Conservation (phyloP, 192 early-diverging fungal genomes). For the Mortierella hygrophila region DNA sequence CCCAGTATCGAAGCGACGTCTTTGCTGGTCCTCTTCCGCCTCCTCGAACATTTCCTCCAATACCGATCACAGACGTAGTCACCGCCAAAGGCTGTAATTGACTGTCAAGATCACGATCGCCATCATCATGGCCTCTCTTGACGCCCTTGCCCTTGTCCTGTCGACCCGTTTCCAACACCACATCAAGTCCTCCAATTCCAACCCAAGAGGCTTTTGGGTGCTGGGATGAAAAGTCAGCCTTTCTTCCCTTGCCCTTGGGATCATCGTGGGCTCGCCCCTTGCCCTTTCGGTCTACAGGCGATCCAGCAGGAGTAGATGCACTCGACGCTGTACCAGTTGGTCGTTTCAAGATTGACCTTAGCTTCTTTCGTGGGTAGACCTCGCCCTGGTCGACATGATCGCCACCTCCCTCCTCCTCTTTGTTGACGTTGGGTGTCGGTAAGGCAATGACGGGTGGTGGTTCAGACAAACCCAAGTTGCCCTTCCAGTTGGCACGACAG, state of each 20-base stretch:
- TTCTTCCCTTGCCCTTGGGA: slow-evolving; percentile 18
- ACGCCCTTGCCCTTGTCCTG: neutral
- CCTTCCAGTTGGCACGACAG: slow-evolving; percentile 27
- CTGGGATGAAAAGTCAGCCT: neutral
- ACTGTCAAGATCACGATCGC: neutral
- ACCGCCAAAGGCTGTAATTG: neutral
- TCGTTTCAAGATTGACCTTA: neutral
- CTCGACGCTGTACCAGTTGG: neutral
- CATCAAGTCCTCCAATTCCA: neutral
- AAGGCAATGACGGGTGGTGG: neutral
- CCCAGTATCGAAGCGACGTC: slow-evolving; percentile 27
- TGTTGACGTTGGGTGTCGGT: neutral
- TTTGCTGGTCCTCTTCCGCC: neutral
- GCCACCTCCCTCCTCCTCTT: neutral
- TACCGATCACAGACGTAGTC: neutral
- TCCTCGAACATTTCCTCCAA: neutral
- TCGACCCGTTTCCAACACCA: neutral
- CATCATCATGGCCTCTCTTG: neutral
- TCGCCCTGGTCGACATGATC: neutral
- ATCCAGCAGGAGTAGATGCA: neutral
- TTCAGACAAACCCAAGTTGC: slow-evolving; percentile 14
- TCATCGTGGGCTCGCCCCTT: neutral
- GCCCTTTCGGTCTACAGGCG: neutral
- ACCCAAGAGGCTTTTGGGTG: neutral
- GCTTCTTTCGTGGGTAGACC: neutral